phyloP scores from a whole-genome alignment of 1,284 basidiomycete genomes.

The Papiliotrema nemorosa region DNA sequence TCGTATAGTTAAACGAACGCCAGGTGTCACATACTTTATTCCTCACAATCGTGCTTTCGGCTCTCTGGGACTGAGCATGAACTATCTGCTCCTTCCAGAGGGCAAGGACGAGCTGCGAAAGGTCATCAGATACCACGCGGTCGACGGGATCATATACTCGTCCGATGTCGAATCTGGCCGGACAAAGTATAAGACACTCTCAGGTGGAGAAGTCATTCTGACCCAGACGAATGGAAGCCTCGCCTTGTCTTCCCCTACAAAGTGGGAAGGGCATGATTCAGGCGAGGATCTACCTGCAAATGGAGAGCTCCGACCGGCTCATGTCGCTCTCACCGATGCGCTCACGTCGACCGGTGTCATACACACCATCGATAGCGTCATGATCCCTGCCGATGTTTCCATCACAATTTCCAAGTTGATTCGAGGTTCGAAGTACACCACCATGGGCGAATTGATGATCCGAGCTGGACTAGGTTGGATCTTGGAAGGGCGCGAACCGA shows the following conservation, averaged over 20 bases:
- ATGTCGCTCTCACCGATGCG: constrained; percentile 54
- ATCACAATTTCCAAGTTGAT: constrained; percentile 85
- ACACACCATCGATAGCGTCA: constrained; percentile 78
- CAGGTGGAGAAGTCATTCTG: constrained; percentile 49
- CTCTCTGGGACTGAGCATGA: constrained; percentile 81
- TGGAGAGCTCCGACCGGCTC: constrained; percentile 37
- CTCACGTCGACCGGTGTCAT: constrained; percentile 82
- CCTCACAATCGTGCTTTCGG: constrained; percentile 86
- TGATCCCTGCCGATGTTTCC: constrained; percentile 82
- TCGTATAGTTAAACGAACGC: constrained; percentile 62
- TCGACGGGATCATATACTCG: constrained; percentile 74
- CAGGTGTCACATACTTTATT: constrained; percentile 77
- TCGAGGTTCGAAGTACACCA: constrained; percentile 77
- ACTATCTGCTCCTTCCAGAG: constrained; percentile 68
- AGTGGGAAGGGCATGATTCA: constrained; percentile 40
- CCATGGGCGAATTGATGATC: constrained; percentile 78
- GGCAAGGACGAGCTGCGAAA: constrained; percentile 73
- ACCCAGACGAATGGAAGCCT: constrained; percentile 24
- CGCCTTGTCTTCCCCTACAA: constrained; percentile 29
- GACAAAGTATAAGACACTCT: constrained; percentile 41
- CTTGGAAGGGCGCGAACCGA: constrained; percentile 75
- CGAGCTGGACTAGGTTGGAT: constrained; percentile 86
- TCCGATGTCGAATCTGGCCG: constrained; percentile 47
- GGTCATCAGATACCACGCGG: constrained; percentile 79
- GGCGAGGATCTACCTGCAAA: constrained; percentile 36